Percentiles rank a stretch among this genome's conserved stretches.
Conservation (phyloP, 176 grass and related monocot species). For the Carex cristatella region DNA sequence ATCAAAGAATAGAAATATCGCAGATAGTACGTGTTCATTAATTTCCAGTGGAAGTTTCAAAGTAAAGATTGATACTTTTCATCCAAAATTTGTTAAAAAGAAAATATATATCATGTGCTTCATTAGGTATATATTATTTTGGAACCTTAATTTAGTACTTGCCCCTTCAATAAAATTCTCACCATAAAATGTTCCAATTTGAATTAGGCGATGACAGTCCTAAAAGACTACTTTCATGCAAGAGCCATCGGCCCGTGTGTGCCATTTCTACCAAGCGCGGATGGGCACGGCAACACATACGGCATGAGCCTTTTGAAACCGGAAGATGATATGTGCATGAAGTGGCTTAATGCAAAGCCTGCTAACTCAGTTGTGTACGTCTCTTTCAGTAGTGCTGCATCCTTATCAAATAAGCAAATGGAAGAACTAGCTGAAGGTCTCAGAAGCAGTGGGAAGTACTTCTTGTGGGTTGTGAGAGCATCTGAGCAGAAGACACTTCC, state of each 20-base stretch:
- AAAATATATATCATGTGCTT: background rate
- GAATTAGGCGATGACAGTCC: slow-evolving; percentile 28
- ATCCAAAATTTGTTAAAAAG: background rate
- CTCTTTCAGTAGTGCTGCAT: slow-evolving; percentile 51
- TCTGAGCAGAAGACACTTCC: slow-evolving; percentile 28
- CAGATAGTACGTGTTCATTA: background rate
- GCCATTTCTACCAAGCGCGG: slow-evolving; percentile 15
- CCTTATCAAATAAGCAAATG: slow-evolving; percentile 12
- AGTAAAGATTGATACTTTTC: background rate
- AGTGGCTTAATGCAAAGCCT: slow-evolving; percentile 23
- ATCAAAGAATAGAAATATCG: background rate
- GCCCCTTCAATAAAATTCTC: background rate
- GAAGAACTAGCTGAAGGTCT: slow-evolving; percentile 36
- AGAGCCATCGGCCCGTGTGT: slow-evolving; percentile 44
- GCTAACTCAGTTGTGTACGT: slow-evolving; percentile 37
- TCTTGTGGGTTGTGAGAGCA: slow-evolving; percentile 65
- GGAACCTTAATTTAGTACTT: background rate
- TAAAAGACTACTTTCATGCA: slow-evolving; percentile 28
- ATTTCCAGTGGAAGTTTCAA: background rate
- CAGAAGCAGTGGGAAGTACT: slow-evolving; percentile 21
- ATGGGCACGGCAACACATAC: background rate
- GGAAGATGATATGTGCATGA: slow-evolving; percentile 6
- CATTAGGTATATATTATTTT: background rate
- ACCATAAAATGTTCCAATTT: background rate
- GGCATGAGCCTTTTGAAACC: background rate